phyloP scores from a whole-genome alignment of 108 stramenopile species.

The Nannochloropsis gaditana region DNA sequence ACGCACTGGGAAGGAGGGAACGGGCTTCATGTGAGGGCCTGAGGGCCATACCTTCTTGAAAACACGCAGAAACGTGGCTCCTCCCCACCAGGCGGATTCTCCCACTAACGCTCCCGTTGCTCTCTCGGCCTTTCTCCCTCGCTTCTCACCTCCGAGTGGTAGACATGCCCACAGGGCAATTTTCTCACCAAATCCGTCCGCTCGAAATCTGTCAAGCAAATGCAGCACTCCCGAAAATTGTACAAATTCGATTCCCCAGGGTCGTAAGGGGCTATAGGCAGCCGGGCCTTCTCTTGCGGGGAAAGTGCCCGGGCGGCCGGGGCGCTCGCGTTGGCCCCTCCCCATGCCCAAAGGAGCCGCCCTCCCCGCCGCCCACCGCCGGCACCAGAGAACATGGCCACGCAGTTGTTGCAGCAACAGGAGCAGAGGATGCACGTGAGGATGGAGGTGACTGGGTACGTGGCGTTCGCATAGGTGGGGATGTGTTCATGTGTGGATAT shows the following conservation, averaged over 20 bases:
- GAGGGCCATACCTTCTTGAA: neutral
- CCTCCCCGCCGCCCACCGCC: neutral
- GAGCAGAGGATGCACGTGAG: neutral
- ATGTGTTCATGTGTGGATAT: too few species aligned
- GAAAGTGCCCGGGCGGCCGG: neutral
- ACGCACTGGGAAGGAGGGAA: neutral
- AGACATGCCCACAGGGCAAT: neutral
- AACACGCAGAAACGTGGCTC: neutral
- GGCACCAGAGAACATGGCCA: neutral
- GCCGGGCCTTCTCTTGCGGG: neutral
- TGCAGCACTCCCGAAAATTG: neutral
- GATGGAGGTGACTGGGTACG: neutral
- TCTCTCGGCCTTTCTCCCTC: neutral
- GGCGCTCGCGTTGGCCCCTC: neutral
- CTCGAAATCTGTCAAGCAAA: neutral
- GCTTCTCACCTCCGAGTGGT: neutral
- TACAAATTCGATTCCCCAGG: neutral
- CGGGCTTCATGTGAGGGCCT: neutral
- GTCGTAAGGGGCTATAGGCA: neutral
- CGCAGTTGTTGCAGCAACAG: neutral
- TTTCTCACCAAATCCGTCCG: conserved; percentile 4
- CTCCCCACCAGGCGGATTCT: too few species aligned
- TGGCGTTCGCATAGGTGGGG: too few species aligned
- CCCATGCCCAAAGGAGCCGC: neutral
- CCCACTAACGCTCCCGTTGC: neutral